phyloP scores from a whole-genome alignment of 305 asterid genomes.

The Fraxinus xanthoxyloides region DNA sequence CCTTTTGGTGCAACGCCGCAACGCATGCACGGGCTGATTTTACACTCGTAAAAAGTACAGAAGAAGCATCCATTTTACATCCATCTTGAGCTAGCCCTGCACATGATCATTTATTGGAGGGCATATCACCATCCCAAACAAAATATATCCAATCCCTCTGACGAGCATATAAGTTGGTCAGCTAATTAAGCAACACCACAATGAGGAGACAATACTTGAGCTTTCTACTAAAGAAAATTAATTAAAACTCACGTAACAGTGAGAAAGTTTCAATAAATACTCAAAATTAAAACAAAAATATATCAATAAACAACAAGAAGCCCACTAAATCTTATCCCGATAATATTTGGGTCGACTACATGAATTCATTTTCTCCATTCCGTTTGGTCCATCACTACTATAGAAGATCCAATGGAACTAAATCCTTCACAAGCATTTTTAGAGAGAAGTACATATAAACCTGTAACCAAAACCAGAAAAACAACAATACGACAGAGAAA shows the following conservation, averaged over 20 bases:
- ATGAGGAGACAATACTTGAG: conserved; percentile 11
- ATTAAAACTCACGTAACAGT: background rate
- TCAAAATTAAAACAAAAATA: background rate
- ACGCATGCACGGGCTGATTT: conserved; percentile 90
- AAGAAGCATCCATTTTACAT: conserved; percentile 69
- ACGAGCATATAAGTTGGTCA: conserved; percentile 3
- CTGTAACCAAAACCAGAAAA: background rate
- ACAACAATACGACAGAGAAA: background rate
- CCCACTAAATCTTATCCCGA: background rate
- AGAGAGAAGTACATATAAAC: background rate
- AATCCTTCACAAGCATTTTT: background rate
- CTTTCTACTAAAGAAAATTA: background rate
- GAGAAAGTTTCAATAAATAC: background rate
- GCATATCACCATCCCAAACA: conserved; percentile 15
- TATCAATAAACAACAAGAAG: conserved; percentile 11
- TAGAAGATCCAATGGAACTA: background rate
- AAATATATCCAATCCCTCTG: conserved; percentile 2
- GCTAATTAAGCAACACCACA: conserved; percentile 1
- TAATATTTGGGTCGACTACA: background rate
- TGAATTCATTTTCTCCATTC: background rate
- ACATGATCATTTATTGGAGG: conserved; percentile 20
- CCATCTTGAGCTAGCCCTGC: conserved; percentile 87
- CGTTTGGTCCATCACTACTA: background rate
- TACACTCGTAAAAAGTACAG: conserved; percentile 74
- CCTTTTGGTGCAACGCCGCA: conserved; percentile 77